phyloP scores from a whole-genome alignment of 2,329 filamentous ascomycete species.

The Didymella pomorum region DNA sequence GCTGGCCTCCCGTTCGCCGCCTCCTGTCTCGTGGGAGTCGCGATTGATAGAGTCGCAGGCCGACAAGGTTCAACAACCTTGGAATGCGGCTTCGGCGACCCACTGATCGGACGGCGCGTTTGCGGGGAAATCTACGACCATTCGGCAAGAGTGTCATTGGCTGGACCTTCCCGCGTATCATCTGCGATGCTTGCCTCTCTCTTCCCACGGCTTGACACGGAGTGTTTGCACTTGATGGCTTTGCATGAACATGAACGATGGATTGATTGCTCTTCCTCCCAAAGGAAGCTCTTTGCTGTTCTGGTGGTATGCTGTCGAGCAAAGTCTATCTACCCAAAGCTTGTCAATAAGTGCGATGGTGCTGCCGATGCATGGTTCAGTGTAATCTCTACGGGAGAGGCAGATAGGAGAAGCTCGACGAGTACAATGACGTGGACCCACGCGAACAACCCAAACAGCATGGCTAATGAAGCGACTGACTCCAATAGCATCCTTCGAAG shows the following conservation, averaged over 20 bases:
- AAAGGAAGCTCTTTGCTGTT: not conserved
- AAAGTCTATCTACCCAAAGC: not conserved
- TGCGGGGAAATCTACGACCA: conserved; percentile 13
- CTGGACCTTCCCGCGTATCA: not conserved
- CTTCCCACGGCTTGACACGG: too few species aligned
- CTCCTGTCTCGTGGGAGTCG: conserved; percentile 3
- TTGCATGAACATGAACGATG: not conserved
- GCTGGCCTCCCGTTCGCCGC: conserved; percentile 10
- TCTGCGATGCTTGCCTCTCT: conserved; percentile 2
- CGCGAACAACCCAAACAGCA: not conserved
- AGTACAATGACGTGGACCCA: not conserved
- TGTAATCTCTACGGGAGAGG: not conserved
- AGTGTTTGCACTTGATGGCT: not conserved
- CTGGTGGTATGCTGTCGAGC: not conserved
- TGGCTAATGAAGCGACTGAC: not conserved
- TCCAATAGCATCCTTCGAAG: not conserved
- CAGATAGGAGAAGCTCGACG: not conserved
- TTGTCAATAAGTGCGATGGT: not conserved
- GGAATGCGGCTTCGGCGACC: conserved; percentile 12
- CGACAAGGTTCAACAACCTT: not conserved
- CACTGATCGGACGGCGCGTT: conserved; percentile 17
- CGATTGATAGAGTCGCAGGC: not conserved
- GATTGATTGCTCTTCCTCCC: not conserved
- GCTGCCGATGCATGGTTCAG: not conserved
- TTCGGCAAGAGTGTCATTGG: conserved; percentile 10